Evolutionary conservation across 1,284 basidiomycete genomes (phyloP), one percentile per base, ranked within the genome.

Genomic region (Afroboletus lepidellus): DNA sequence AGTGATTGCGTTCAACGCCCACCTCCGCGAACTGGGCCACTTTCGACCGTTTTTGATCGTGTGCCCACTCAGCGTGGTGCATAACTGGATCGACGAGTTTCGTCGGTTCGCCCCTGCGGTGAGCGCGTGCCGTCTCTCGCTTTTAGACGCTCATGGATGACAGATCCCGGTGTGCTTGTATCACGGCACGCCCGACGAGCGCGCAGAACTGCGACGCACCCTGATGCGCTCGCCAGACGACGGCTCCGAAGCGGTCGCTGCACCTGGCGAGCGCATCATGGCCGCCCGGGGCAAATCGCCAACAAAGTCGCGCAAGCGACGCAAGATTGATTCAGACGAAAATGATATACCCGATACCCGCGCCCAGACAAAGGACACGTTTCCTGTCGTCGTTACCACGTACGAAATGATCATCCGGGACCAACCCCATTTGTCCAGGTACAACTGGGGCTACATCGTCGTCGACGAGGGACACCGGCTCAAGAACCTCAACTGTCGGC

Each of bases 391-490:
- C 18, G 71, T 97, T 24, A 98, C 95, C 15, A 96, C 93, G 7
- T 98, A 94, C 65, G 94, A 98, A 63, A 92, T 98, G 64, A 83
- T 94, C 60, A 96, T 98, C 60, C 85, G 81, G 56, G 94, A 97
- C 65, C 79, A 85, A 12, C 71, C 75, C 30, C 78, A 82, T 61
- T 76, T 96, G 30, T 73, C 79, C 5, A 78, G 79, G 46, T 87
- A 88, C 64, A 74, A 84, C 48, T 96, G 92, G 92, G 93, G 92
- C 47, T 96, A 93, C 64, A 92, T 98, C 59, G 90, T 98, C 48
- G 94, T 98, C 0, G 95, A 98, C 67, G 95, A 98, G 70, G 94
- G 94, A 0, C 95, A 98, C 69, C 78, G 95, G 23, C 70, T 98
- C 61, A 98, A 98, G 75, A 98, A 98, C 63, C 76, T 95, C 56